Evolutionary conservation across 345 rosid species (phyloP), one percentile per base, ranked within the genome.

Genomic region (Citrus hindsii): DNA sequence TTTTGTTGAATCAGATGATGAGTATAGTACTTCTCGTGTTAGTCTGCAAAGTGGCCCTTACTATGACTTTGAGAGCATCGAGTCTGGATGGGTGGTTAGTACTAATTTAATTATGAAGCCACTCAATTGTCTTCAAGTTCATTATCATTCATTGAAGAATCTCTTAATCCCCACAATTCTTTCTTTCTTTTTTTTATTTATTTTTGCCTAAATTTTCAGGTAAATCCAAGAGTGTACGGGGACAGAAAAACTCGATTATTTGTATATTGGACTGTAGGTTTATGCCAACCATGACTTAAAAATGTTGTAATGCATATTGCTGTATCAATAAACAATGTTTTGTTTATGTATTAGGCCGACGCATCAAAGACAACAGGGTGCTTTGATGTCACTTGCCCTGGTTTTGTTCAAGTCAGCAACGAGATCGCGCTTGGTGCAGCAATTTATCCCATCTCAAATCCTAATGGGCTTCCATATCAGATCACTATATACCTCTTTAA

Each of bases 81-180:
- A 89, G 85, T 68, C 87, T 1, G 88, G 92, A 71, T 90, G 94
- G 94, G 28, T 66, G 84, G 91, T 86, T 69, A 75, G 80, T 67
- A 12, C 32, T 40, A 21, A 62, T 32, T 9, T 40, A 25, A 62
- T 16, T 9, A 75, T 18, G 55, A 27, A 64, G 14, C 46, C 3
- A 13, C 9, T 28, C 61, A 16, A 28, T 27, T 70, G 69, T 32
- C n/a, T 66, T 35, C 9, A n/a, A 66, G 69, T 22, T 66, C 27
- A 58, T 64, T 35, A 16, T 10, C 64, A 21, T 37, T 21, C 48
- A 51, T 55, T 37, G 2, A 53, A 65, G 9, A 46, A 51, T 76
- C 56, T 65, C 35, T 19, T n/a, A 32, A 37, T 42, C 42, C 60
- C 19, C 7, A n/a, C 46, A 30, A 0, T 1, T 55, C 13, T 22